Evolutionary conservation across 805 yeast genomes (phyloP), one percentile per base, ranked within the genome.

Genomic region (Wickerhamiella parazyma): DNA sequence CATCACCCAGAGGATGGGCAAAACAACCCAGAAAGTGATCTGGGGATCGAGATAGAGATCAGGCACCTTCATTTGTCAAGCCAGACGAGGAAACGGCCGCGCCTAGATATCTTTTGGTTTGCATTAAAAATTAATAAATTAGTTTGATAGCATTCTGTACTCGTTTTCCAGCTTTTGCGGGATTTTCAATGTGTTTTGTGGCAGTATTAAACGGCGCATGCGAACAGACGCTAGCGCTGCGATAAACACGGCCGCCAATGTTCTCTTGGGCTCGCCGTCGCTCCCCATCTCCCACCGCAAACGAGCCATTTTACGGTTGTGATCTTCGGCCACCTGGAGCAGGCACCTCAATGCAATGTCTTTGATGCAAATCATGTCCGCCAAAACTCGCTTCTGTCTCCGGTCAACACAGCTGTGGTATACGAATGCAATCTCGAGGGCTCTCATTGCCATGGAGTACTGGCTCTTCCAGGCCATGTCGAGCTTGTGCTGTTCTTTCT

Each of bases 1-100:
- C 94, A 91, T 86, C 17, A 86, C 94, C 17, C 80, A 57, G 5
- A 94, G 76, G 36, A 91, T 87, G 19, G 98, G 98, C 28, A 85
- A 60, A 14, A 91, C 66, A 24, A 86, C 97, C 96, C 97, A 89
- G 53, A 76, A 72, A 58, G 81, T 79, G 48, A 91, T 67, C 43
- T 74, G 72, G 4, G 95, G 94, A 56, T 89, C 97, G 37, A 89
- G 65, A 12, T 77, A 61, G 17, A 80, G 59, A 43, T 76, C 80
- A 8, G 55, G 54, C 26, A 47, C 45, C 28, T 42, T 45, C 44
- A 38, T 24, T 8, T 6, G 8, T 21, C n/a, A 16, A 20, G 31
- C 12, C 14, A 28, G n/a, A n/a, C n/a, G n/a, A n/a, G n/a, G n/a
- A n/a, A n/a, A n/a, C n/a, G n/a, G n/a, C n/a, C n/a, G n/a, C n/a